phyloP scores from a whole-genome alignment of 2,329 filamentous ascomycete species.

The Huntiella bhutanensis region DNA sequence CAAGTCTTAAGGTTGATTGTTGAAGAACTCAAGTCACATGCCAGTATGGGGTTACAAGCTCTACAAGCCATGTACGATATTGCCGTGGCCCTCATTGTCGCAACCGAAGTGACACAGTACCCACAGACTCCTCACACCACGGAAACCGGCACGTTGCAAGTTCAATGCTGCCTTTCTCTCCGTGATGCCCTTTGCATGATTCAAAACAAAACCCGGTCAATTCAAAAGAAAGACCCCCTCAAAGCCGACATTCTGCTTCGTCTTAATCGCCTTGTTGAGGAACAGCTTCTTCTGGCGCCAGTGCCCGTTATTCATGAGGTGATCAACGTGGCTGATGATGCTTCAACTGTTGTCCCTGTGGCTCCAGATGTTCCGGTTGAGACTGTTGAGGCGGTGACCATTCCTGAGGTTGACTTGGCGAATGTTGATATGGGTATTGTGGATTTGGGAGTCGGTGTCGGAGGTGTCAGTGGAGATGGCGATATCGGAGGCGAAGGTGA shows the following conservation, averaged over 20 bases:
- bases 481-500: constrained; percentile 7
- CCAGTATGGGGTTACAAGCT: constrained; percentile 34
- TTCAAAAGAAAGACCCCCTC: constrained; percentile 35
- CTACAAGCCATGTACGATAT: constrained; percentile 47
- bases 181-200: constrained; percentile 39
- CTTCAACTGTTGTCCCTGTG: background rate
- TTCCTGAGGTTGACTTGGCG: background rate
- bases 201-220: constrained; percentile 36
- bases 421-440: constrained; percentile 7
- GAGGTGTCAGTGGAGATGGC: background rate
- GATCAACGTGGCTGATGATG: constrained; percentile 14
- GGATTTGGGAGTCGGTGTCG: constrained; percentile 3
- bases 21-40: constrained; percentile 34
- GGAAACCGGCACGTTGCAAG: constrained; percentile 15
- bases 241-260: constrained; percentile 44
- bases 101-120: constrained; percentile 36
- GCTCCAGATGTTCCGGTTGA: constrained; percentile 17
- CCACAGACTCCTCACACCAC: constrained; percentile 18
- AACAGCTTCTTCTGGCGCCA: constrained; percentile 34
- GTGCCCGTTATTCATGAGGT: constrained; percentile 23
- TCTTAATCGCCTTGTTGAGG: constrained; percentile 44
- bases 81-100: constrained; percentile 48
- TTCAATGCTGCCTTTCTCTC: constrained; percentile 34
- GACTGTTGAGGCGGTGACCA: constrained; percentile 21
- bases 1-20: constrained; percentile 42